Percentiles rank a stretch among this genome's conserved stretches.
These are phyloP conservation scores for Monosporascus sp. DNA, from an alignment of 2,329 filamentous ascomycete species.

Conservation along the genomic window DNA sequence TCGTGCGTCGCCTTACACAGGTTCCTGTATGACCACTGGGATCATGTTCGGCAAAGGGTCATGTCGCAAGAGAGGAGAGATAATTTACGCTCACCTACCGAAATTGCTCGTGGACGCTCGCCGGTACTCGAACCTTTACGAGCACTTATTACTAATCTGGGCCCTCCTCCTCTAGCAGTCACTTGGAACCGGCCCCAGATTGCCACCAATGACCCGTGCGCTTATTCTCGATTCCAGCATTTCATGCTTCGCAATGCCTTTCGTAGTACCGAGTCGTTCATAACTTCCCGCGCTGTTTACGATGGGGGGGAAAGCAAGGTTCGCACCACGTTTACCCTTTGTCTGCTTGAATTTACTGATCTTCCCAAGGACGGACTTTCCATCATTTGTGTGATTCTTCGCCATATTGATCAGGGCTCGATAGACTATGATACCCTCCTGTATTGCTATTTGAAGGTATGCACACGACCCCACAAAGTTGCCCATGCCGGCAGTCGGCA, in stretches of 20 bases:
- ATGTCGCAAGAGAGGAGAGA: slow-evolving; percentile 55
- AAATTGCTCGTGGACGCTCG: slow-evolving; percentile 46
- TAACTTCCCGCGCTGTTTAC: slow-evolving; percentile 61
- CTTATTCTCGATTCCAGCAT: slow-evolving; percentile 65
- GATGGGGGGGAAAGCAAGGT: slow-evolving; percentile 67
- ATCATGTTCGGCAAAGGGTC: slow-evolving; percentile 61
- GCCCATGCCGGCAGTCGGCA: background rate
- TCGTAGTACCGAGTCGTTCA: slow-evolving; percentile 57
- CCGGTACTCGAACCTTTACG: slow-evolving; percentile 56
- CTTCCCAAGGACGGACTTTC: slow-evolving; percentile 54
- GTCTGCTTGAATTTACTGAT: slow-evolving; percentile 3
- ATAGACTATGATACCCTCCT: slow-evolving; percentile 62
- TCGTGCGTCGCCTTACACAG: slow-evolving; percentile 65
- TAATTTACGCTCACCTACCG: slow-evolving; percentile 48
- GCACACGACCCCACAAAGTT: slow-evolving; percentile 7
- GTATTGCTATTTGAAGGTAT: slow-evolving; percentile 63
- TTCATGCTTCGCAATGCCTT: slow-evolving; percentile 69
- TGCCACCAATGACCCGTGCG: slow-evolving; percentile 56
- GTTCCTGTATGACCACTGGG: slow-evolving; percentile 68
- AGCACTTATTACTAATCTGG: slow-evolving; percentile 60
- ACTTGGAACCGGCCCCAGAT: slow-evolving; percentile 65
- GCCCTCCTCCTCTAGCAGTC: slow-evolving; percentile 61
- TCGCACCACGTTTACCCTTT: slow-evolving; percentile 3
- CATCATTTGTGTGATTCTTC: slow-evolving; percentile 63
- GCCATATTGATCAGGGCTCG: slow-evolving; percentile 60